Evolutionary conservation across 192 early-diverging fungal genomes (phyloP).

Genomic region (Neocallimastix lanati): DNA sequence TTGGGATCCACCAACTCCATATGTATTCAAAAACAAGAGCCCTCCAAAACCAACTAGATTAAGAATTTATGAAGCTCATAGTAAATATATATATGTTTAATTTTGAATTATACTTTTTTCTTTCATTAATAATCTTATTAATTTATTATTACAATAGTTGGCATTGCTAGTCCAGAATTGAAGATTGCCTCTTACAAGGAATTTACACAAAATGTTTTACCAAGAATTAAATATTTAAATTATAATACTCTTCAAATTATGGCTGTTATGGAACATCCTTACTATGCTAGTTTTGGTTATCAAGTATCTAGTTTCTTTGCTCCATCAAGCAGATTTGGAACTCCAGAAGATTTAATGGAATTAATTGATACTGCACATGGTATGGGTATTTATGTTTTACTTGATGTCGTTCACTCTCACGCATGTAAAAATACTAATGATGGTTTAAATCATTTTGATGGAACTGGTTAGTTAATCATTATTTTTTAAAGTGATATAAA

Average conservation of each 20-base stretch:
- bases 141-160: conserved; percentile 16
- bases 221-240: conserved; percentile 62
- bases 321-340: conserved; percentile 44
- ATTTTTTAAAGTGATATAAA: too few species aligned
- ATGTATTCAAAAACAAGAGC: conserved; percentile 55
- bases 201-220: conserved; percentile 70
- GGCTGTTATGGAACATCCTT: conserved; percentile 97
- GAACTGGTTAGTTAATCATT: conserved; percentile 17
- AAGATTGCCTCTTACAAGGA: conserved; percentile 72
- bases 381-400: conserved; percentile 64
- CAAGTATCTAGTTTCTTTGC: conserved; percentile 96
- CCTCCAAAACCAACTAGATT: conserved; percentile 34
- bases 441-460: conserved; percentile 89
- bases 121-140: too few species aligned
- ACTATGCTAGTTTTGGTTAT: conserved; percentile 95
- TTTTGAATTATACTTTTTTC: too few species aligned
- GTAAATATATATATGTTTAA: background rate
- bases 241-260: conserved; percentile 44
- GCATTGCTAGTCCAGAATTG: conserved; percentile 74
- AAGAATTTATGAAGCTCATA: conserved; percentile 87
- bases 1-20: conserved; percentile 71
- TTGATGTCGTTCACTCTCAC: conserved; percentile 94
- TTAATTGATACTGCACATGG: conserved; percentile 83
- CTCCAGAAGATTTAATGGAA: conserved; percentile 81
- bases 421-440: conserved; percentile 87